phyloP scores from a whole-genome alignment of 805 yeast species.

The Jamesozyma jinghongensis region DNA sequence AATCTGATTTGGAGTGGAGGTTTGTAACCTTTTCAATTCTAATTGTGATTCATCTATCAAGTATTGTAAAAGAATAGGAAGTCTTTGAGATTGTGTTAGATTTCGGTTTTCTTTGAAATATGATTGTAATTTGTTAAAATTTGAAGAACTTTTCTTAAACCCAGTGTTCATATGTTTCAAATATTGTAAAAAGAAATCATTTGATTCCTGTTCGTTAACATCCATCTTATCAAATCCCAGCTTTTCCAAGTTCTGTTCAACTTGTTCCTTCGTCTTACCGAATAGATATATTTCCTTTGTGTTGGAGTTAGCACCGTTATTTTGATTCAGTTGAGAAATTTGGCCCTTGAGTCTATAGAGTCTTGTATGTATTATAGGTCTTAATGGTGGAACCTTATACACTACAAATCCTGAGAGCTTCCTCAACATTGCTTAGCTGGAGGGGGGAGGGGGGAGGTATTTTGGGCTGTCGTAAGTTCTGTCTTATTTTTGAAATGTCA shows the following conservation, averaged over 20 bases:
- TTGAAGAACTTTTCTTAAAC: conserved; percentile 17
- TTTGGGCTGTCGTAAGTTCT: too few relatives aligned
- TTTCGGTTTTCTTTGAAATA: neutral
- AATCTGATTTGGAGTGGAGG: conserved; percentile 9
- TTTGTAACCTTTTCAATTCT: conserved; percentile 16
- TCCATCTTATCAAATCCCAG: conserved; percentile 2
- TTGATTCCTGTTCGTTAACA: neutral
- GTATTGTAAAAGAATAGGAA: conserved; percentile 14
- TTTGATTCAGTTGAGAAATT: too few relatives aligned
- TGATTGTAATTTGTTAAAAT: conserved; percentile 12
- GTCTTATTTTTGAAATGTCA: too few relatives aligned
- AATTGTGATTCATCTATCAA: conserved; percentile 17
- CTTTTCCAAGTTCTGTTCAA: conserved; percentile 1
- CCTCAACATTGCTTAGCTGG: too few relatives aligned
- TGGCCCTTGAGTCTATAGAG: too few relatives aligned
- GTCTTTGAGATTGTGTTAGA: conserved; percentile 1
- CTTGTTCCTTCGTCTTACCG: conserved; percentile 3
- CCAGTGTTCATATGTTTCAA: conserved; percentile 17
- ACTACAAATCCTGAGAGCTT: too few relatives aligned
- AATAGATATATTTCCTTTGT: conserved; percentile 1
- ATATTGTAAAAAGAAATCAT: conserved; percentile 13
- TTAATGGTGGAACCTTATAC: too few relatives aligned
- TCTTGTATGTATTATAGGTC: too few relatives aligned
- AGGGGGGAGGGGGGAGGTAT: too few relatives aligned
- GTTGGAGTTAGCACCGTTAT: too few relatives aligned